Conservation (phyloP, 1,139 yeast species). For the Pichiaceae sp. region DNA sequence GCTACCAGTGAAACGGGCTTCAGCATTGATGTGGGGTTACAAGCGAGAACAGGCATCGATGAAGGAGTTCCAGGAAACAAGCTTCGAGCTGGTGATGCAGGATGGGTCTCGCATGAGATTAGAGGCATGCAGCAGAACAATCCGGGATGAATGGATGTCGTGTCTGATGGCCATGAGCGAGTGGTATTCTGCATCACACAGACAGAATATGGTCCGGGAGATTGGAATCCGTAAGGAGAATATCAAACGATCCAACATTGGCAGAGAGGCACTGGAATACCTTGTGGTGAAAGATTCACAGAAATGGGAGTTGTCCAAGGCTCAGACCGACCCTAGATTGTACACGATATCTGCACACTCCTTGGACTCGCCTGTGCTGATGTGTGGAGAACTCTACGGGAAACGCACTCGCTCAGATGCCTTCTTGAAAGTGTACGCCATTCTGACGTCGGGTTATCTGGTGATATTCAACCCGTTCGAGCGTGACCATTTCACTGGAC, state of each 20-base stretch:
- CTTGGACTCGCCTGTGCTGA: slow-evolving; percentile 49
- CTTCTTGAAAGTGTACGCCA: slow-evolving; percentile 52
- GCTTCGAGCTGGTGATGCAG: slow-evolving; percentile 44
- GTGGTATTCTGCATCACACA: slow-evolving; percentile 53
- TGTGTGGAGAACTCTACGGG: slow-evolving; percentile 58
- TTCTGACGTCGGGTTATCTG: slow-evolving; percentile 64
- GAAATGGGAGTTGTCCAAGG: slow-evolving; percentile 47
- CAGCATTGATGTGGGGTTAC: slow-evolving; percentile 37
- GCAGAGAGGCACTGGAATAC: slow-evolving; percentile 50
- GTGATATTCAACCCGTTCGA: slow-evolving; percentile 40
- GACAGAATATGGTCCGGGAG: slow-evolving; percentile 33
- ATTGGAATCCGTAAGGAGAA: slow-evolving; percentile 38
- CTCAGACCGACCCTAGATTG: slow-evolving; percentile 43
- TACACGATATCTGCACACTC: slow-evolving; percentile 52
- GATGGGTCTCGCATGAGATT: slow-evolving; percentile 43
- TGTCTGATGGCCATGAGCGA: slow-evolving; percentile 34
- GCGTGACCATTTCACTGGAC: slow-evolving; percentile 37
- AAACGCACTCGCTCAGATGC: slow-evolving; percentile 63
- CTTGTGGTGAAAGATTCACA: slow-evolving; percentile 33
- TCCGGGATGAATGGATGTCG: slow-evolving; percentile 61
- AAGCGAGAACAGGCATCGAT: slow-evolving; percentile 12
- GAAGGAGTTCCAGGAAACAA: slow-evolving; percentile 29
- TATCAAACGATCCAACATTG: slow-evolving; percentile 34
- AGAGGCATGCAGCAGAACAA: slow-evolving; percentile 42
- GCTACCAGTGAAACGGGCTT: slow-evolving; percentile 30